These are phyloP conservation scores for Chenopodium suecicum DNA, from an alignment of 148 eudicot genomes.

Conservation along the genomic window DNA sequence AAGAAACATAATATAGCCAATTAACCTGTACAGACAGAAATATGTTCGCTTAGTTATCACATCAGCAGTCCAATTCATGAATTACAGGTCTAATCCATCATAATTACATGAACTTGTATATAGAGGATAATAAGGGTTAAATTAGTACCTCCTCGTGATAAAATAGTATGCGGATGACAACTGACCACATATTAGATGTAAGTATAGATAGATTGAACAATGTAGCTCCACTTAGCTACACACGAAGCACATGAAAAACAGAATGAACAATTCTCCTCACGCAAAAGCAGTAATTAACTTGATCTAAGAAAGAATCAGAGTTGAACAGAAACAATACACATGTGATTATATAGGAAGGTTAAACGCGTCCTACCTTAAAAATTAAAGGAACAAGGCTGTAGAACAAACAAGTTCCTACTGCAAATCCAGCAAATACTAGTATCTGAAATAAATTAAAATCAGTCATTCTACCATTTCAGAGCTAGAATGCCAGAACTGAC, in stretches of 20 bases:
- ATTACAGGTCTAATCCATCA: not conserved
- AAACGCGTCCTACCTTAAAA: conserved; percentile 47
- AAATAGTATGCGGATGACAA: conserved; percentile 68
- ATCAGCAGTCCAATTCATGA: not conserved
- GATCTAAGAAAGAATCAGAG: not conserved
- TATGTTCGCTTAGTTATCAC: not conserved
- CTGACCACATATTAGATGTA: conserved; percentile 98
- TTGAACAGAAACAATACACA: not conserved
- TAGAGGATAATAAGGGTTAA: not conserved
- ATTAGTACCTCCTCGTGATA: conserved; percentile 68
- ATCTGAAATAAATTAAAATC: not conserved
- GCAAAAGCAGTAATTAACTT: not conserved
- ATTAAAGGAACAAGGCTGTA: conserved; percentile 58
- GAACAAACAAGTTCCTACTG: conserved; percentile 51
- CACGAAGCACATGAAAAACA: not conserved
- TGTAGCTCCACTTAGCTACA: conserved; percentile 72
- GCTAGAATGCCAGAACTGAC: not conserved
- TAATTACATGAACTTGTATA: not conserved
- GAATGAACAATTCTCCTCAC: too few species aligned
- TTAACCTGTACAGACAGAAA: conserved; percentile 59
- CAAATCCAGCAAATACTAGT: conserved; percentile 8
- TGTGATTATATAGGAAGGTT: not conserved
- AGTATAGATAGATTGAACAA: conserved; percentile 81
- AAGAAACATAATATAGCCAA: conserved; percentile 78
- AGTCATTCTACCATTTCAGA: not conserved